These are phyloP conservation scores for Barnettozyma vustinii DNA, from an alignment of 805 yeast genomes.

Conservation along the genomic window DNA sequence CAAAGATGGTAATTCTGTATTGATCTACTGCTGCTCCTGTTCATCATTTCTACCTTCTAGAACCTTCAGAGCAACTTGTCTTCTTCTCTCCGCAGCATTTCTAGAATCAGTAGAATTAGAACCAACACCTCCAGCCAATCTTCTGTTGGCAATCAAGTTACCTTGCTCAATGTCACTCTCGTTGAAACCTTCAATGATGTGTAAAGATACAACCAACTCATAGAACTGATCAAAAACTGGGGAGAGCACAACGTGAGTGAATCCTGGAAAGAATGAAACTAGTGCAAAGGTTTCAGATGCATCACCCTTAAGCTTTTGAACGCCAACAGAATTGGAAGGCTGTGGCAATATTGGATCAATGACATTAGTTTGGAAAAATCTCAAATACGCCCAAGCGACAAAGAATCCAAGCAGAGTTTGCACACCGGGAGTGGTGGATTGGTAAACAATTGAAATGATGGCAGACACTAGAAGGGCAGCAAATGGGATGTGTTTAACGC, in stretches of 20 bases:
- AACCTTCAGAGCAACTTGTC: slow-evolving; percentile 72
- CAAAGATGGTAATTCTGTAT: background rate
- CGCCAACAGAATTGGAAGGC: slow-evolving; percentile 25
- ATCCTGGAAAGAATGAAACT: slow-evolving; percentile 77
- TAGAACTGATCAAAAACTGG: slow-evolving; percentile 44
- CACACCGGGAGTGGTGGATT: slow-evolving; percentile 43
- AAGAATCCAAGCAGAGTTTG: slow-evolving; percentile 59
- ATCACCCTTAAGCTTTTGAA: slow-evolving; percentile 57
- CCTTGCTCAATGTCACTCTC: slow-evolving; percentile 68
- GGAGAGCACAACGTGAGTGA: slow-evolving; percentile 44
- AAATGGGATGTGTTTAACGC: slow-evolving; percentile 64
- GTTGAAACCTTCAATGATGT: slow-evolving; percentile 56
- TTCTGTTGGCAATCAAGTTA: slow-evolving; percentile 62
- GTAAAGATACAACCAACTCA: slow-evolving; percentile 35
- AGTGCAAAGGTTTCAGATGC: slow-evolving; percentile 87
- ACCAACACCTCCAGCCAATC: slow-evolving; percentile 29
- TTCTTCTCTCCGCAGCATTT: slow-evolving; percentile 68
- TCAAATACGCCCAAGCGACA: slow-evolving; percentile 67
- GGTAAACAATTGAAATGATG: slow-evolving; percentile 24
- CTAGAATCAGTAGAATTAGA: slow-evolving; percentile 27
- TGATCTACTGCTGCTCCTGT: background rate
- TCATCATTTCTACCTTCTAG: slow-evolving; percentile 55
- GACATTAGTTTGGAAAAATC: slow-evolving; percentile 65
- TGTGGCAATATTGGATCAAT: slow-evolving; percentile 51
- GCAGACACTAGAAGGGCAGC: slow-evolving; percentile 28